Evolutionary conservation across 768 basidiomycete genomes (phyloP).

Genomic region (Amanita fuliginea): DNA sequence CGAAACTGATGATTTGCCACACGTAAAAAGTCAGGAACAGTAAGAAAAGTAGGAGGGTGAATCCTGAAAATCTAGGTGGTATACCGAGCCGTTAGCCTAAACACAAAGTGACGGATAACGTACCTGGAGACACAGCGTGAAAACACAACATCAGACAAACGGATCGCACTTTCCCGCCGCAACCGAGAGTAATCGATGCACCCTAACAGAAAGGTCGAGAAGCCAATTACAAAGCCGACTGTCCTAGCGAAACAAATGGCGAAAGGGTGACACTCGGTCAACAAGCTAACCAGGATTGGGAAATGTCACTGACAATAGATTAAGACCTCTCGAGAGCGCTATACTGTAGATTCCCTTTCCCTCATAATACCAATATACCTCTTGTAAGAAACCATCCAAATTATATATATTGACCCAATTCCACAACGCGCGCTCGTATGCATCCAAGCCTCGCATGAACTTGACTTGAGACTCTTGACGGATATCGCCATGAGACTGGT

Average conservation of each 20-base stretch:
- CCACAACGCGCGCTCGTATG: constrained; percentile 90
- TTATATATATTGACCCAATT: constrained; percentile 99
- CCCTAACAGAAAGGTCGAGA: constrained; percentile 91
- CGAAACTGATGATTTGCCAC: constrained; percentile 81
- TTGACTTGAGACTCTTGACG: constrained; percentile 25
- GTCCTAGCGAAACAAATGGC: constrained; percentile 46
- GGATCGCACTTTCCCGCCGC: constrained; percentile 50
- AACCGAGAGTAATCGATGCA: constrained; percentile 90
- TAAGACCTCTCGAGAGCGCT: constrained; percentile 80
- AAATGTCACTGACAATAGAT: constrained; percentile 69
- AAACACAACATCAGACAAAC: constrained; percentile 75
- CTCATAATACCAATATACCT: constrained; percentile 93
- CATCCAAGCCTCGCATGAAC: constrained; percentile 62
- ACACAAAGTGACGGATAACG: constrained; percentile 14
- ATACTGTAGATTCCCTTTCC: constrained; percentile 97
- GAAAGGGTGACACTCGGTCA: constrained; percentile 4
- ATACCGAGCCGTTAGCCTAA: constrained; percentile 1
- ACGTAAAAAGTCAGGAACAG: constrained; percentile 80
- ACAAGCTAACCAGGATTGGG: constrained; percentile 6
- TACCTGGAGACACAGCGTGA: constrained; percentile 77
- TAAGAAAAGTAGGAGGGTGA: constrained; percentile 74
- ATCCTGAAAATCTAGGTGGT: constrained; percentile 61
- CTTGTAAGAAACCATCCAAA: constrained; percentile 89
- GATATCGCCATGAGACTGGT: constrained; percentile 19
- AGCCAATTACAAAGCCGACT: constrained; percentile 95